These are phyloP conservation scores for Podila clonocystis DNA, from an alignment of 192 early-diverging fungal species.

Conservation along the genomic window DNA sequence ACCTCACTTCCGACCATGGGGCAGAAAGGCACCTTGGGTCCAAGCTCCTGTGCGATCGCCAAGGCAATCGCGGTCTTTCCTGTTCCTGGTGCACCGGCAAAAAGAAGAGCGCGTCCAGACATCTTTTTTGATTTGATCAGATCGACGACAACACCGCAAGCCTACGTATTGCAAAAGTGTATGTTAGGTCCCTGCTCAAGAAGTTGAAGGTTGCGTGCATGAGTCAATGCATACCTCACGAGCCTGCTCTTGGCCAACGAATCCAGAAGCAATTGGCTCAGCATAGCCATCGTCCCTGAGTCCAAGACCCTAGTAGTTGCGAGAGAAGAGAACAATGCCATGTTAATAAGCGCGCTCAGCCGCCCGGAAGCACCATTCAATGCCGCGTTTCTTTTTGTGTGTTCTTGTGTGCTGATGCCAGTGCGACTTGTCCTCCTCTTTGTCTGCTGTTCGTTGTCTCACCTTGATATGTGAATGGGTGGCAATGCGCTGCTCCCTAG, in stretches of 20 bases:
- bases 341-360: constrained; percentile 14
- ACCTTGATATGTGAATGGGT: constrained; percentile 98
- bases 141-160: constrained; percentile 93
- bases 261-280: constrained; percentile 88
- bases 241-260: constrained; percentile 97
- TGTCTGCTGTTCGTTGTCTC: background rate
- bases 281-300: constrained; percentile 88
- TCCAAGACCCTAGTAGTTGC: constrained; percentile 69
- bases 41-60: constrained; percentile 96
- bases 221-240: constrained; percentile 75
- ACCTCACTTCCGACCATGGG: constrained; percentile 99
- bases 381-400: too few relatives aligned
- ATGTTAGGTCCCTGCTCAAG: too few relatives aligned
- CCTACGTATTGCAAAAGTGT: constrained; percentile 55
- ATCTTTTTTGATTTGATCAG: constrained; percentile 96
- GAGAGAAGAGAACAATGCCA: background rate
- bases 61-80: constrained; percentile 99
- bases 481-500: constrained; percentile 95
- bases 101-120: constrained; percentile 94
- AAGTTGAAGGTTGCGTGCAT: background rate
- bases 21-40: constrained; percentile 98
- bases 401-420: constrained; percentile 4
- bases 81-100: constrained; percentile 97
- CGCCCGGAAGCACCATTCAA: background rate
- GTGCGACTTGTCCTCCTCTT: background rate